phyloP scores from a whole-genome alignment of 345 rosid species.

The Durio zibethinus region DNA sequence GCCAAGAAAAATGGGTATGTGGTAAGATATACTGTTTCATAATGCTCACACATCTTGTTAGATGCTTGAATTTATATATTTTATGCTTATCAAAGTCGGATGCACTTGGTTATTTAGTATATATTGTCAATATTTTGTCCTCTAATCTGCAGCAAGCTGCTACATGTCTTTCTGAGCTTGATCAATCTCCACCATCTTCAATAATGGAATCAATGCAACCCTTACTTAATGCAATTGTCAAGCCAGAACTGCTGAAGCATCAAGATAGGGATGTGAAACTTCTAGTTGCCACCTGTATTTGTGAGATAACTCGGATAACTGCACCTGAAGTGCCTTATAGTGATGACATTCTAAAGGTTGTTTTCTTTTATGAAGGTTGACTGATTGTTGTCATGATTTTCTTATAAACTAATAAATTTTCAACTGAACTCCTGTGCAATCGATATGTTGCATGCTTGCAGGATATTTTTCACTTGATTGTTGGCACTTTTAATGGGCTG shows the following conservation, averaged over 20 bases:
- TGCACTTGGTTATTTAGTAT: slow-evolving; percentile 3
- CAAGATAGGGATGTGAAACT: slow-evolving; percentile 92
- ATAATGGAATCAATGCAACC: slow-evolving; percentile 75
- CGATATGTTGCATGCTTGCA: slow-evolving; percentile 33
- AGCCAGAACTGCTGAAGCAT: slow-evolving; percentile 79
- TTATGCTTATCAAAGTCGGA: neutral
- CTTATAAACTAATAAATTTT: neutral
- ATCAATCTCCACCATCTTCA: slow-evolving; percentile 71
- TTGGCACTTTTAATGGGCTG: slow-evolving; percentile 77
- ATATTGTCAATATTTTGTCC: slow-evolving; percentile 3
- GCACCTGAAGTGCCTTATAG: slow-evolving; percentile 95
- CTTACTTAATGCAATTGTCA: slow-evolving; percentile 70
- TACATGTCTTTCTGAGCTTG: slow-evolving; percentile 76
- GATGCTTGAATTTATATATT: neutral
- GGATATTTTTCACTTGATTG: slow-evolving; percentile 84
- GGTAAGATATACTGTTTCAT: neutral
- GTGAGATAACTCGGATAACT: slow-evolving; percentile 93
- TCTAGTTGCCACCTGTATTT: slow-evolving; percentile 92
- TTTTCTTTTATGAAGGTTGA: slow-evolving; percentile 16
- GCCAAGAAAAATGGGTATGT: neutral
- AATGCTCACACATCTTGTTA: neutral
- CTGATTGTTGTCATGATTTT: slow-evolving; percentile 11
- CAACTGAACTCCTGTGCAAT: slow-evolving; percentile 16
- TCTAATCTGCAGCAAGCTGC: slow-evolving; percentile 73
- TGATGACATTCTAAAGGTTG: slow-evolving; percentile 79